Conservation (phyloP, 1,284 basidiomycete species). For the Cerrena zonata region DNA sequence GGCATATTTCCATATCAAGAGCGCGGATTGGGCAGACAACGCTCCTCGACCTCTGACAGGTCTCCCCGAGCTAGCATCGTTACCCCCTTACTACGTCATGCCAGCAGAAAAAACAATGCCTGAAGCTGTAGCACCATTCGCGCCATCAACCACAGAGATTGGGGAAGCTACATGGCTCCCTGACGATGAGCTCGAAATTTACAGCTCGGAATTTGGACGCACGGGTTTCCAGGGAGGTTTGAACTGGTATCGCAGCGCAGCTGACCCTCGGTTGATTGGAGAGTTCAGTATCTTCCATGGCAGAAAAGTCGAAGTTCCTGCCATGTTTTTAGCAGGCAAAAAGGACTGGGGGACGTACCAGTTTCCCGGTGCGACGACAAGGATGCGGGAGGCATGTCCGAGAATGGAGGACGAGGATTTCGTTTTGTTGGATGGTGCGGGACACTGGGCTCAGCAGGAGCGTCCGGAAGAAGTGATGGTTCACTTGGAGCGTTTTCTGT, state of each 20-base stretch:
- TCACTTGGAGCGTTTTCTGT: constrained; percentile 34
- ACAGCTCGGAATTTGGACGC: constrained; percentile 41
- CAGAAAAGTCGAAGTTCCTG: constrained; percentile 41
- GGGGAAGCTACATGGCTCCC: constrained; percentile 39
- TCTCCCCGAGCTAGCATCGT: constrained; percentile 30
- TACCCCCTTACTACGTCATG: constrained; percentile 66
- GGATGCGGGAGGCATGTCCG: constrained; percentile 33
- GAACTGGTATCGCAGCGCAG: constrained; percentile 44
- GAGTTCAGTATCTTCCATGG: constrained; percentile 23
- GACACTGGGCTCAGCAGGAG: constrained; percentile 56
- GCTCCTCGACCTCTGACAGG: constrained; percentile 35
- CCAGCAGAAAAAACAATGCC: constrained; percentile 47
- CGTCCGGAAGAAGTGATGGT: constrained; percentile 29
- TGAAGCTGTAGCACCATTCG: constrained; percentile 33
- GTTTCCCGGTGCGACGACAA: constrained; percentile 39
- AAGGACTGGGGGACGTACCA: constrained; percentile 58
- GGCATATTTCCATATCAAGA: constrained; percentile 56
- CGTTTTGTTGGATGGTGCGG: constrained; percentile 46
- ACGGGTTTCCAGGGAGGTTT: constrained; percentile 62
- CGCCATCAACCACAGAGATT: constrained; percentile 20
- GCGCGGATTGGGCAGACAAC: constrained; percentile 46
- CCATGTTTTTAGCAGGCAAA: constrained; percentile 48
- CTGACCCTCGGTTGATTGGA: constrained; percentile 5
- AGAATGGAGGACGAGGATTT: constrained; percentile 35
- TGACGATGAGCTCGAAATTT: constrained; percentile 44